Evolutionary conservation across 2,329 filamentous ascomycete genomes (phyloP), one percentile per base, ranked within the genome.

Genomic region (Talaromyces atroroseus): DNA sequence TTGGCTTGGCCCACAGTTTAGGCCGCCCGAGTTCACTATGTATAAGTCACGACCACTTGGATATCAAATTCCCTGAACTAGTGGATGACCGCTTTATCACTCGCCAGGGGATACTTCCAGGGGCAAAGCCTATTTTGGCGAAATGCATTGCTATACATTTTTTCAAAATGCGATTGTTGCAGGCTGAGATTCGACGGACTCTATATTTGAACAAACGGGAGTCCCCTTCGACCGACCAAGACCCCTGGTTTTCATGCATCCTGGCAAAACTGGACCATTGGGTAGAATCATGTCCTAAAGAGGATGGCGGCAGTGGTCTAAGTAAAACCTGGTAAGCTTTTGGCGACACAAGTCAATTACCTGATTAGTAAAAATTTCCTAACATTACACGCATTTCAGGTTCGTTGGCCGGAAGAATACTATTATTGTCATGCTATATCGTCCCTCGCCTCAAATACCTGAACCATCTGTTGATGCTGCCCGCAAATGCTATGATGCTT

Each of bases 81-180:
- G 86, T 90, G 38, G 87, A 90, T 64, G 94, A 99, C 72, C 80
- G 85, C 51, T 87, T 87, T 70, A 96, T 99, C 63, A 92, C 87
- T 1, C 78, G 83, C 1, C 79, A 86, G 34, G 92, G 90, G 2
- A 87, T 96, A 56, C 76, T 84, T 21, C 81, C 85, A 0, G 80
- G 77, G 11, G 88, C 86, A 1, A 87, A 86, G 5, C 80, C 83
- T 1, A 90, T 89, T 38, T 80, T 92, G 62, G 90, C 89, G 67
- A 99, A 99, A 71, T 83, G 89, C 64, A 86, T 95, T 24, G 87
- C 90, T 2, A 91, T 96, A 59, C 92, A 99, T 69, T 94, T 95
- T 65, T 91, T 91, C 76, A 92, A 89, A 68, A 95, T 96, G 90
- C 82, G 90, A 55, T 73, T 95, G 57, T 77, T 92, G 12, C 92